A percentile compares a stretch with the other conserved stretches of the same genome.
Evolutionary conservation across 1,284 basidiomycete genomes (phyloP).

Genomic region (Apiotrichum sp.): DNA sequence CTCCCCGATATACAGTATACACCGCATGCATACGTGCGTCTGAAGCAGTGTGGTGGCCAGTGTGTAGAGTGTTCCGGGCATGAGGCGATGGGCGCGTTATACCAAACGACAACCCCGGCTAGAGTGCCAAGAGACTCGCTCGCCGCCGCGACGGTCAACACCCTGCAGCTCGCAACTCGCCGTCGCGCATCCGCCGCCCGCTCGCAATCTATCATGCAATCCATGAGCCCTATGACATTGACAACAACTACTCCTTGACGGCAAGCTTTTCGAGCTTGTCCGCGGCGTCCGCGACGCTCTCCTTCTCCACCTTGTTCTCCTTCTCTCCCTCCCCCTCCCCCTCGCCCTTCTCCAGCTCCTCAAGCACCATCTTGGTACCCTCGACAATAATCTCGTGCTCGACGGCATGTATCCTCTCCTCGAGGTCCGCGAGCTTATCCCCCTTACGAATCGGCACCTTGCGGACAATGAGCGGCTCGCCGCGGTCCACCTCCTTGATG

Average conservation of each 20-base stretch:
- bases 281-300: background rate
- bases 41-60: too few species aligned
- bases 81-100: too few species aligned
- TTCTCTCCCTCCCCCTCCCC: background rate
- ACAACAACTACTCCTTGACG: background rate
- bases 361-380: slow-evolving; percentile 64
- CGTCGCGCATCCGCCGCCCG: too few species aligned
- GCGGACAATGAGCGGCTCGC: slow-evolving; percentile 75
- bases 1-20: too few species aligned
- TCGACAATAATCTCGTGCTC: slow-evolving; percentile 93
- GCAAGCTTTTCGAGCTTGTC: background rate
- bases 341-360: slow-evolving; percentile 34
- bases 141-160: too few species aligned
- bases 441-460: slow-evolving; percentile 68
- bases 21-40: too few species aligned
- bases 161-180: too few species aligned
- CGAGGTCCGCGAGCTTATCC: slow-evolving; percentile 69
- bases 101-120: too few species aligned
- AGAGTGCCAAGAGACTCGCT: too few species aligned
- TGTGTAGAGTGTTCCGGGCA: too few species aligned
- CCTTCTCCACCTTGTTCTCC: background rate
- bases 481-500: slow-evolving; percentile 86
- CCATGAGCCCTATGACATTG: background rate
- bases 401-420: slow-evolving; percentile 67
- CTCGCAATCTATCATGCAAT: background rate